These are phyloP conservation scores for Alnus glutinosa DNA, from an alignment of 306 rosid genomes.

Conservation along the genomic window DNA sequence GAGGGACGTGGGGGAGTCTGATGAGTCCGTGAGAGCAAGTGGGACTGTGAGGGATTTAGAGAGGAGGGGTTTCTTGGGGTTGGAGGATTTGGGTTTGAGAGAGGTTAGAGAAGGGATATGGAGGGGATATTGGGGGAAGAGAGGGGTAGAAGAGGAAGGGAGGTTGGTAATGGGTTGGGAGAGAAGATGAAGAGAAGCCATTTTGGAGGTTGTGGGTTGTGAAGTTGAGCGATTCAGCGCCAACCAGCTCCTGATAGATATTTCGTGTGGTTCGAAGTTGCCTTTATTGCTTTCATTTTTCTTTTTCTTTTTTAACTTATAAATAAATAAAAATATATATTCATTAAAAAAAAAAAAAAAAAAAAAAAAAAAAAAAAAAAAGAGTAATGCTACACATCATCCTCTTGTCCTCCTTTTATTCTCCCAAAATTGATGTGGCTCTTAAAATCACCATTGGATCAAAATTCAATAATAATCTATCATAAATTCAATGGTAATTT, in stretches of 20 bases:
- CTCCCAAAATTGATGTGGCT: no score
- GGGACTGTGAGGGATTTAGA: slow-evolving; percentile 40
- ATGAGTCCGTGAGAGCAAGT: slow-evolving; percentile 61
- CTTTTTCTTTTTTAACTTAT: no score
- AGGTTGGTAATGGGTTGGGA: slow-evolving; percentile 39
- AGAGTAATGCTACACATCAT: no score
- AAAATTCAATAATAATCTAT: no score
- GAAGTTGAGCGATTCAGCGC: neutral
- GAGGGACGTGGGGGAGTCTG: slow-evolving; percentile 64
- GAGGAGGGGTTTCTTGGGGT: slow-evolving; percentile 10
- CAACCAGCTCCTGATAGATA: neutral
- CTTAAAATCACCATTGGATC: no score
- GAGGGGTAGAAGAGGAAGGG: slow-evolving; percentile 33
- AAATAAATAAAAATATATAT: no score
- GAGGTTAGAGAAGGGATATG: slow-evolving; percentile 35
- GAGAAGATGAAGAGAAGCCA: slow-evolving; percentile 58
- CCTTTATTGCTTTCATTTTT: neutral
- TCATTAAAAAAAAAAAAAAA: no score
- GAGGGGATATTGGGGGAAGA: slow-evolving; percentile 32
- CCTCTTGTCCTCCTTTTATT: no score
- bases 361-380: no score
- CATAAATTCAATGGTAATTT: no score
- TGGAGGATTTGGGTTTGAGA: slow-evolving; percentile 36
- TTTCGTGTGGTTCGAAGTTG: neutral
- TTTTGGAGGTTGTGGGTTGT: slow-evolving; percentile 11